These are phyloP conservation scores for Suillus alpinus DNA, from an alignment of 768 basidiomycete species.

Conservation along the genomic window DNA sequence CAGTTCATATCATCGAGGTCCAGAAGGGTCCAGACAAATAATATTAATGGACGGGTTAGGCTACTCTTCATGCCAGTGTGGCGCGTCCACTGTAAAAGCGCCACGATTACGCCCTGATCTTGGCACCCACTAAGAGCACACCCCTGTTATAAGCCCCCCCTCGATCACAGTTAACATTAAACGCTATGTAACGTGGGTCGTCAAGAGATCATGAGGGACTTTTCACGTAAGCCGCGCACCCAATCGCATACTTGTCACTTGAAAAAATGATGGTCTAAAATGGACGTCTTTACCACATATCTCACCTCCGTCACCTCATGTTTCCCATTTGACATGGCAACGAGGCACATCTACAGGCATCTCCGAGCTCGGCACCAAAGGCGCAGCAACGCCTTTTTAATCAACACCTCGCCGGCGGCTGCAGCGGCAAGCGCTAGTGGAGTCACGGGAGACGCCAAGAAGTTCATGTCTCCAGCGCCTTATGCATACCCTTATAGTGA, in stretches of 20 bases:
- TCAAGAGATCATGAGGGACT: background rate
- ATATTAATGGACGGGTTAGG: background rate
- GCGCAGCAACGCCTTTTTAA: background rate
- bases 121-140: background rate
- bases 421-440: constrained; percentile 24
- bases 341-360: constrained; percentile 6
- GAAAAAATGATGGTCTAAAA: background rate
- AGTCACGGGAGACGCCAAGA: constrained; percentile 29
- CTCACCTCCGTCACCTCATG: constrained; percentile 15
- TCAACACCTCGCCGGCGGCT: constrained; percentile 10
- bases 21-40: background rate
- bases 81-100: background rate
- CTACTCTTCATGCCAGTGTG: background rate
- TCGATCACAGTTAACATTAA: background rate
- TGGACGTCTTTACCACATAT: background rate
- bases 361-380: background rate
- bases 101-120: background rate
- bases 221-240: background rate
- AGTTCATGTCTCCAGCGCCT: constrained; percentile 45
- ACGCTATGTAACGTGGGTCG: background rate
- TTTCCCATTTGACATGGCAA: constrained; percentile 9
- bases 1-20: background rate
- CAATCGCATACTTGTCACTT: background rate
- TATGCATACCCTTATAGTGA: constrained; percentile 49
- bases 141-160: background rate